Evolutionary conservation across 202 grass and related monocot genomes (phyloP), one percentile per base, ranked within the genome.

Genomic region (Carex sylvatica): DNA sequence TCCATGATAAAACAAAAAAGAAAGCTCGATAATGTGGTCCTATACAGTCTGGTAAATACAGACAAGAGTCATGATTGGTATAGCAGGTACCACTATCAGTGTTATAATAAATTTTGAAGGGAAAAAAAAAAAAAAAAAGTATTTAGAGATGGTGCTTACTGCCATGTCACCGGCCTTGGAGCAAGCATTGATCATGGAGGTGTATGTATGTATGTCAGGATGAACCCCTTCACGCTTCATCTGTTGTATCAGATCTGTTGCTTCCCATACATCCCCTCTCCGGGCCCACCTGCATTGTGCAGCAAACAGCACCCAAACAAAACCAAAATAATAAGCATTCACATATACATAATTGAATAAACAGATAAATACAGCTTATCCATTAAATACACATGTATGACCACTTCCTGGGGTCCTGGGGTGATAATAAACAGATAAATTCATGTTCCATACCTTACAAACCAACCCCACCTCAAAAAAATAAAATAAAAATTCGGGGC

Each of bases 261-360:
- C 91, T 86, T 99, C 96, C 96, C 96, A 99, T 83, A 99, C 96
- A 90, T 99, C 96, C 28, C 96, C 92, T 86, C 96, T 98, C 66
- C 87, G 84, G 67, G 92, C 95, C 95, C 95, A 98, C 84, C 95
- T 98, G 78, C 82, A 89, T 70, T 70, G 49, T 33, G 44, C 42
- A 82, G 44, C 42, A 82, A 82, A 70, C 18, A 69, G 18, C 74
- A 54, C 16, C 61, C 38, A 12, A 79, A 52, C 22, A 52, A 31
- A 53, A 74, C 4, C 31, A 5, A 69, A 56, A 69, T 70, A 70
- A 30, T 31, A 69, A 18, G 52, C 38, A 77, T 36, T 8, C 14
- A 76, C 35, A 76, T 36, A 77, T 36, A 59, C 15, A 77, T 33
- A 72, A 77, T 58, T 77, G 51, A 58, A 24, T 28, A 74, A 9